These are phyloP conservation scores for Pseudotulostoma volvatum DNA, from an alignment of 495 filamentous ascomycete genomes.

Conservation along the genomic window DNA sequence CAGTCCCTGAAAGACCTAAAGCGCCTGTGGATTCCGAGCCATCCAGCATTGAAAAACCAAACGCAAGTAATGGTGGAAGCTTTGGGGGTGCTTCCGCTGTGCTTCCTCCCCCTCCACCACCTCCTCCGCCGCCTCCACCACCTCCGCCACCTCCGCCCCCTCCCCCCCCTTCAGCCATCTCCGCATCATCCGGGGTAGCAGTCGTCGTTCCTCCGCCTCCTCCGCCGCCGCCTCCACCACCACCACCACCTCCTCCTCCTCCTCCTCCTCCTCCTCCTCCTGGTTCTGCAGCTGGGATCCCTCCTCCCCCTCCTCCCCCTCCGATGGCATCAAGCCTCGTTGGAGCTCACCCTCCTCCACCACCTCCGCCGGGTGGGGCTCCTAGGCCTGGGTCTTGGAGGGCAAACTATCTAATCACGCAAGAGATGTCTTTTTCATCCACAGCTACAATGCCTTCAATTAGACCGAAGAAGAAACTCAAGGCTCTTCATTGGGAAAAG, in stretches of 20 bases:
- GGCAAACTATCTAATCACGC: constrained; percentile 33
- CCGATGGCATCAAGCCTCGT: constrained; percentile 27
- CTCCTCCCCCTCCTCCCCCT: constrained; percentile 42
- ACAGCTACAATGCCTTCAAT: constrained; percentile 51
- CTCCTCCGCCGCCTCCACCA: constrained; percentile 21
- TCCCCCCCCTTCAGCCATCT: constrained; percentile 22
- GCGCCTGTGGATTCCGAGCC: too few relatives aligned
- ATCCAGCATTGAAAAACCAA: too few relatives aligned
- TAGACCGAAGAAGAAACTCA: constrained; percentile 95
- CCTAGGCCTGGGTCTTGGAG: constrained; percentile 41
- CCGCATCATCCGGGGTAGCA: constrained; percentile 21
- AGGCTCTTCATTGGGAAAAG: constrained; percentile 98
- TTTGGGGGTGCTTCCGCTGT: constrained; percentile 32
- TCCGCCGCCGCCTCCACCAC: constrained; percentile 25
- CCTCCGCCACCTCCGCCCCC: constrained; percentile 17
- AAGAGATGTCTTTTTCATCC: constrained; percentile 20
- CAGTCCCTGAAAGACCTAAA: too few relatives aligned
- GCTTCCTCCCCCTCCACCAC: constrained; percentile 30
- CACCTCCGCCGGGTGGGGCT: constrained; percentile 41
- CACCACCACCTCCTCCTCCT: constrained; percentile 32
- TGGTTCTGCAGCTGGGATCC: constrained; percentile 12
- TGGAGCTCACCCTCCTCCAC: constrained; percentile 32
- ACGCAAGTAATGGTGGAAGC: constrained; percentile 22
- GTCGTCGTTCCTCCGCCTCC: constrained; percentile 22
- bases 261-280: constrained; percentile 33